Base-by-base conservation (phyloP, 2,329 filamentous ascomycete species). In the Ascochyta viciae-villosae region DNA sequence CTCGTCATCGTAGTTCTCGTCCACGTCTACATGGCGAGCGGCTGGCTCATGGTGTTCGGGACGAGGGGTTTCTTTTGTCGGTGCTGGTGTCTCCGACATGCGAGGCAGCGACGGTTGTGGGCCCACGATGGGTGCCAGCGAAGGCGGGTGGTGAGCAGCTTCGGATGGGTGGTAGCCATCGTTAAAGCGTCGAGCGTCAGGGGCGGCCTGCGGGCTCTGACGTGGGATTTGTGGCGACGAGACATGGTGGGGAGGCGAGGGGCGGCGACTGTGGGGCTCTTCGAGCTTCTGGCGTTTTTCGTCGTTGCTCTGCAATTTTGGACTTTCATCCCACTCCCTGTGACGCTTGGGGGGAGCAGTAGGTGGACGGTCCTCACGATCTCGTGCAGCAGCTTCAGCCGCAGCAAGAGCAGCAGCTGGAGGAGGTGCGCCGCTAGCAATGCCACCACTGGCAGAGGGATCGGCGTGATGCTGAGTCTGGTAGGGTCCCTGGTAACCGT, bases 1-100 rank as follows among this genome's bases (percentile, higher is more conserved):
- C 54, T 93, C 94, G 69, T 98, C 94, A 74, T 98, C 94, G 69
- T 99, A 98, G 74, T 98, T 90, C 74, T 99, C 95, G 65, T 99
- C 93, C 19, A 98, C 91, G 6, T 98, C 94, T 87, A 99, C 96
- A 77, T 96, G 96, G 22, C 95, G 85, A 19, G 92, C 92, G 31
- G 95, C 92, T 49, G 92, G 91, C 78, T 98, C 94, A 54, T 87
- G 88, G 48, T 77, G 76, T 54, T 77, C 73, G 8, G 75, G 73
- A 33, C 77, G 76, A 15, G 66, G 58, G 13, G 63, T 61, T 34
- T 68, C 66, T 23, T 52, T 52, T 9, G 48, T 33, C 10, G 48
- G 48, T 19, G 44, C 49, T 16, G 66, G 61, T 22, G 66, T 67
- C 40, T 68, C 66, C 40, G 83, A 77, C 73, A 84, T 82, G n/a